Evolutionary conservation across 371 early-diverging fungal species (phyloP), one percentile per base, ranked within the genome.

Genomic region (Basidiobolus heterosporus): DNA sequence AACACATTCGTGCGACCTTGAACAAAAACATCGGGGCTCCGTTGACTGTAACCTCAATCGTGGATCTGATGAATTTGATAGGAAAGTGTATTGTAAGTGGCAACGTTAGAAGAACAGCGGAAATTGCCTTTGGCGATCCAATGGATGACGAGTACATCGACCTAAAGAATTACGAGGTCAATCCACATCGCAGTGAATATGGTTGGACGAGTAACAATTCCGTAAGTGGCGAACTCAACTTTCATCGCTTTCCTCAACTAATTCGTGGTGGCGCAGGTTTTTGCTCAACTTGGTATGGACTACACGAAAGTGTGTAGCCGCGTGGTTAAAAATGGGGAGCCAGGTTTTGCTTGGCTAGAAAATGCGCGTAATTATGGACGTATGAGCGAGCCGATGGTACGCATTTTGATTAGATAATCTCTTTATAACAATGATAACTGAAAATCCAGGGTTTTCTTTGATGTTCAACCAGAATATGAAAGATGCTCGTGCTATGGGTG

Each of bases 131-230:
- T 20, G 65, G 65, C 17, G 60, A 59, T 13, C 53, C 65, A 16
- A 14, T 38, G 16, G 52, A 51, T 45, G 41, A 42, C 15, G 60
- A 60, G 43, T 64, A 57, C 45, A 38, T 64, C 8, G 56, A 63
- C 16, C 45, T 64, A 3, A 64, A 64, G 43, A 58, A 63, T 46
- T 64, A 64, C 51, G 45, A 50, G 11, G 44, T 46, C 7, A 64
- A 64, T 43, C 65, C 65, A 21, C 65, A 57, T 19, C 52, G 65
- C 4, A 44, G 48, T 15, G 55, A 51, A 11, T 62, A 48, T 23
- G 65, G 63, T 3, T 64, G 65, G 65, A 60, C 62, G 1, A 54
- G 55, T 35, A 64, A 64, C 51, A 64, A 64, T 44, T 64, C 65
- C 18, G 57, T 56, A 36, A 24, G 51, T 17, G 16, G 9, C 22